Conservation (phyloP, 1,284 basidiomycete species). For the Ganoderma lucidum region DNA sequence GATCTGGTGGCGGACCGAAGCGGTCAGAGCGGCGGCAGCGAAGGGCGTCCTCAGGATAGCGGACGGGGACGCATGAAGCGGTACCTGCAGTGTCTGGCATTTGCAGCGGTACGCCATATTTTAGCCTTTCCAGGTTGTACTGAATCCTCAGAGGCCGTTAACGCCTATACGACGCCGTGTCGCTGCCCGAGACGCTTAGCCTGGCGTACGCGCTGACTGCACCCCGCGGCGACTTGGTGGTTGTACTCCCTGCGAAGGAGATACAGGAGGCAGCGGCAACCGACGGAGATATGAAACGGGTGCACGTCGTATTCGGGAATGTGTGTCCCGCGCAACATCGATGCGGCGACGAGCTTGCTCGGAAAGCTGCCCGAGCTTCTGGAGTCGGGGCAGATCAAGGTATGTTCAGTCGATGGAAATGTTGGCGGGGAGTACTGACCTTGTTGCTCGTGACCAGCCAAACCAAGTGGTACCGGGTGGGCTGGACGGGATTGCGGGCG, state of each 20-base stretch:
- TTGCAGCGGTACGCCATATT: background rate
- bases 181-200: slow-evolving; percentile 30
- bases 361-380: slow-evolving; percentile 22
- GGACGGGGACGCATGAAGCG: background rate
- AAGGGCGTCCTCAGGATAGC: background rate
- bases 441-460: slow-evolving; percentile 26
- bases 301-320: slow-evolving; percentile 11
- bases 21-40: background rate
- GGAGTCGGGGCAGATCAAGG: slow-evolving; percentile 25
- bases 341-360: slow-evolving; percentile 10
- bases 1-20: background rate
- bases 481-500: slow-evolving; percentile 51
- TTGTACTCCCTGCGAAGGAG: slow-evolving; percentile 25
- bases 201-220: slow-evolving; percentile 37
- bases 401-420: background rate
- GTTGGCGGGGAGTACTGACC: background rate
- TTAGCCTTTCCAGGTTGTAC: background rate
- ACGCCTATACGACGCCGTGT: slow-evolving; percentile 40
- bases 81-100: background rate
- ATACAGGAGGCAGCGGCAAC: background rate
- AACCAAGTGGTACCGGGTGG: slow-evolving; percentile 54
- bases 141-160: background rate
- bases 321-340: slow-evolving; percentile 13
- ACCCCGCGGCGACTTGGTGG: slow-evolving; percentile 33
- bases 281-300: slow-evolving; percentile 8